Conservation (phyloP, 495 filamentous ascomycete genomes). For the Trichoderma gamsii region DNA sequence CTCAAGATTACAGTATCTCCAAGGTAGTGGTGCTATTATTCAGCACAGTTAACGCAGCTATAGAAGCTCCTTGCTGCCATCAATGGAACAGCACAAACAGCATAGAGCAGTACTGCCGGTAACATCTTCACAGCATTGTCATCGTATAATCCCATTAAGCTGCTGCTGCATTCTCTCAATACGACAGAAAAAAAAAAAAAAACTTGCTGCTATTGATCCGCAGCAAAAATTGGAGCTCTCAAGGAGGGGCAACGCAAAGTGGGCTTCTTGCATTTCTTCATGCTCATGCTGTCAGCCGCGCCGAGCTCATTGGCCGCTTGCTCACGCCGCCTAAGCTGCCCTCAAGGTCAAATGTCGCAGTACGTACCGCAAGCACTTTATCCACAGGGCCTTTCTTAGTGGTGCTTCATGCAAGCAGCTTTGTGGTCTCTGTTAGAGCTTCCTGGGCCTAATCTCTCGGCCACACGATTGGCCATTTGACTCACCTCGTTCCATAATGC, state of each 20-base stretch:
- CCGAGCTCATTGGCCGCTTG: not conserved
- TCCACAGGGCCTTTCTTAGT: not conserved
- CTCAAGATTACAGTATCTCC: no score
- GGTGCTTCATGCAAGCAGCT: not conserved
- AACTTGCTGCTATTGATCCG: constrained; percentile 1
- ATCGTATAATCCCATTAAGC: not conserved
- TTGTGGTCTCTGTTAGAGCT: not conserved
- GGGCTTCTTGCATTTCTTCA: not conserved
- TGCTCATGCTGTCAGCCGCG: not conserved
- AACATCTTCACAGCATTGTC: not conserved
- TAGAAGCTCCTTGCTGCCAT: no score
- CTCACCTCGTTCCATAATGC: not conserved
- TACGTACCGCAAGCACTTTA: constrained; percentile 1
- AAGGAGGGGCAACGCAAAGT: constrained; percentile 8
- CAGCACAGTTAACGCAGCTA: no score
- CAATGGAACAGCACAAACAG: no score
- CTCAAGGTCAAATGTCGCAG: not conserved
- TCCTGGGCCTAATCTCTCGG: no score
- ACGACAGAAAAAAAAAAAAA: not conserved
- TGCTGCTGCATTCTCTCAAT: not conserved
- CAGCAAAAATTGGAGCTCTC: not conserved
- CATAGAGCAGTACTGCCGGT: no score
- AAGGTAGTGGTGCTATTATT: no score
- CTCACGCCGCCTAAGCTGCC: not conserved
- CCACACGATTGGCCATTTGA: no score